phyloP scores from a whole-genome alignment of 345 rosid genomes.

The Abelmoschus esculentus region DNA sequence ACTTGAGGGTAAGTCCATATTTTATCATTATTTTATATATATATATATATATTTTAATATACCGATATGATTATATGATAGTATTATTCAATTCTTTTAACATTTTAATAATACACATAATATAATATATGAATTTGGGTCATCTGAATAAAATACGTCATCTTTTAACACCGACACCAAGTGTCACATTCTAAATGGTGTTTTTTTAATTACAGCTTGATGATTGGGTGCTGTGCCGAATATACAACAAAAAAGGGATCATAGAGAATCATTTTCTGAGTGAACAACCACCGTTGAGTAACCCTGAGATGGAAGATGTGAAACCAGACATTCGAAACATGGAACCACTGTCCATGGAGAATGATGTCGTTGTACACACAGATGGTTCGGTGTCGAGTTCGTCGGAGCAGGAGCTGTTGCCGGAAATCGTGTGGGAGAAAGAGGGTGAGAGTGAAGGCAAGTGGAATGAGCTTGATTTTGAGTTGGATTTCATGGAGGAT shows the following conservation, averaged over 20 bases:
- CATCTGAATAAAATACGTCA: no score
- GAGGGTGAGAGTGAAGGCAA: slow-evolving; percentile 49
- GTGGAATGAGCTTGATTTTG: slow-evolving; percentile 28
- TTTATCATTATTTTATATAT: background rate
- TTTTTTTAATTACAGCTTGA: background rate
- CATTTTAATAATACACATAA: no score
- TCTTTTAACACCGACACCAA: no score
- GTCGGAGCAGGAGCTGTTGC: slow-evolving; percentile 46
- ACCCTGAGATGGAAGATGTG: slow-evolving; percentile 23
- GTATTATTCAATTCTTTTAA: no score
- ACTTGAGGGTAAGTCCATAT: slow-evolving; percentile 42
- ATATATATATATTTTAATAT: no score
- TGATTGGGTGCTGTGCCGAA: slow-evolving; percentile 63
- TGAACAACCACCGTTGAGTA: background rate
- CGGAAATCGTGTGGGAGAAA: slow-evolving; percentile 23
- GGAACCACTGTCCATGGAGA: background rate
- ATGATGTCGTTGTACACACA: slow-evolving; percentile 5
- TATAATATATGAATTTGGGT: no score
- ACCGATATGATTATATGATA: no score
- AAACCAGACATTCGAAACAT: slow-evolving; percentile 24
- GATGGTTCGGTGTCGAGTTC: slow-evolving; percentile 47
- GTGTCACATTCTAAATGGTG: background rate
- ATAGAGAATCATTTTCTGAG: slow-evolving; percentile 31
- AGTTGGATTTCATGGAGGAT: slow-evolving; percentile 26
- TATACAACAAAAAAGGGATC: slow-evolving; percentile 62